Conservation (phyloP, 2,329 filamentous ascomycete genomes). For the Apiospora hydei region DNA sequence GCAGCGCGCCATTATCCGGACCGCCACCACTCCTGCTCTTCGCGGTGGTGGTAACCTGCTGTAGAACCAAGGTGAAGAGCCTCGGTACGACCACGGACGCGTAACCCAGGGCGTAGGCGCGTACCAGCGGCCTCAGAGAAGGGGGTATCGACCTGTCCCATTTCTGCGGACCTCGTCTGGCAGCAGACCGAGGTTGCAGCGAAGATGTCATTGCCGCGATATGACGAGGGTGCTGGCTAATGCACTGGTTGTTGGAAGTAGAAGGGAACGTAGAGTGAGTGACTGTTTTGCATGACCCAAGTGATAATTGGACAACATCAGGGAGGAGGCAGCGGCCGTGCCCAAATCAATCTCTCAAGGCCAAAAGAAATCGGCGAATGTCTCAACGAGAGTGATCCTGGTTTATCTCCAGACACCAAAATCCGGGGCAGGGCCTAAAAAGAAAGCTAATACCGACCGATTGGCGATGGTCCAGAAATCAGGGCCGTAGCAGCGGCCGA, state of each 20-base stretch:
- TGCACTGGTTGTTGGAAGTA: not conserved
- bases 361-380: not conserved
- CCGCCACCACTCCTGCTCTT: slow-evolving; percentile 43
- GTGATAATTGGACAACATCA: slow-evolving; percentile 4
- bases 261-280: not conserved
- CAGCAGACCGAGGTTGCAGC: slow-evolving; percentile 31
- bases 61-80: slow-evolving; percentile 61
- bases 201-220: slow-evolving; percentile 38
- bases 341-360: not conserved
- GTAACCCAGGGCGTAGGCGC: slow-evolving; percentile 68
- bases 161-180: slow-evolving; percentile 29
- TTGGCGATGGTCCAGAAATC: not conserved
- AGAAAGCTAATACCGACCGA: slow-evolving; percentile 10
- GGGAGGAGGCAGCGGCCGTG: not conserved
- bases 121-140: slow-evolving; percentile 60
- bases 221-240: slow-evolving; percentile 21
- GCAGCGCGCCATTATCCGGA: slow-evolving; percentile 35
- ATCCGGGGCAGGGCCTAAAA: slow-evolving; percentile 19
- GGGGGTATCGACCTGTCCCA: slow-evolving; percentile 52
- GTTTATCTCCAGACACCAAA: slow-evolving; percentile 8
- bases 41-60: slow-evolving; percentile 50
- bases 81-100: slow-evolving; percentile 64
- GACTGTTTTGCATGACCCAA: slow-evolving; percentile 8
- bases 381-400: slow-evolving; percentile 7
- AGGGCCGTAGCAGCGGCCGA: not conserved